A percentile compares a stretch with the other conserved stretches of the same genome.
phyloP scores from a whole-genome alignment of 306 rosid genomes.

The Trifolium pratense region DNA sequence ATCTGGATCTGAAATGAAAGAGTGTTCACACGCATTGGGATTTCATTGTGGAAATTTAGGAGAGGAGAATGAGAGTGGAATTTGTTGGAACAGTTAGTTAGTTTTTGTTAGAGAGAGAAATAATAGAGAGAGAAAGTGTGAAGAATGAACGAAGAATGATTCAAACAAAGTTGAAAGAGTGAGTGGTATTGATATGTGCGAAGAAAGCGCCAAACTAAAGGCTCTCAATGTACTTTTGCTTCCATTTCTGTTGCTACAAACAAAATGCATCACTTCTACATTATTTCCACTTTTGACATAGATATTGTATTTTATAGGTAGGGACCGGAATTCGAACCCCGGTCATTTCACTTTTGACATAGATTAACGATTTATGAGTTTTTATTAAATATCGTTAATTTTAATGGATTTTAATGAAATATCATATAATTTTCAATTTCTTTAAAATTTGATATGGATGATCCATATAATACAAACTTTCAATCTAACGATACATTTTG shows the following conservation, averaged over 20 bases:
- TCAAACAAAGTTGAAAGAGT: slow-evolving; percentile 5
- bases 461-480: too few relatives aligned
- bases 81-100: slow-evolving; percentile 3
- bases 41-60: not conserved
- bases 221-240: slow-evolving; percentile 26
- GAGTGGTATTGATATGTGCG: slow-evolving; percentile 41
- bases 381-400: too few relatives aligned
- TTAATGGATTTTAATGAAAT: too few relatives aligned
- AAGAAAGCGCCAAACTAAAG: slow-evolving; percentile 60
- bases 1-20: slow-evolving; percentile 44
- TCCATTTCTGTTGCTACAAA: not conserved
- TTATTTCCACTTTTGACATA: too few relatives aligned
- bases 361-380: too few relatives aligned
- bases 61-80: slow-evolving; percentile 8
- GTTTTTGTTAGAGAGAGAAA: slow-evolving; percentile 10
- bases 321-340: too few relatives aligned
- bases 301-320: too few relatives aligned
- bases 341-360: too few relatives aligned
- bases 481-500: too few relatives aligned
- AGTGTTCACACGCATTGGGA: slow-evolving; percentile 23
- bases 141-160: slow-evolving; percentile 31
- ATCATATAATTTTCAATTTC: too few relatives aligned
- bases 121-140: slow-evolving; percentile 20
- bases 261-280: not conserved
- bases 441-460: too few relatives aligned